Base-by-base conservation (phyloP, 306 rosid species). In the Malus orientalis region DNA sequence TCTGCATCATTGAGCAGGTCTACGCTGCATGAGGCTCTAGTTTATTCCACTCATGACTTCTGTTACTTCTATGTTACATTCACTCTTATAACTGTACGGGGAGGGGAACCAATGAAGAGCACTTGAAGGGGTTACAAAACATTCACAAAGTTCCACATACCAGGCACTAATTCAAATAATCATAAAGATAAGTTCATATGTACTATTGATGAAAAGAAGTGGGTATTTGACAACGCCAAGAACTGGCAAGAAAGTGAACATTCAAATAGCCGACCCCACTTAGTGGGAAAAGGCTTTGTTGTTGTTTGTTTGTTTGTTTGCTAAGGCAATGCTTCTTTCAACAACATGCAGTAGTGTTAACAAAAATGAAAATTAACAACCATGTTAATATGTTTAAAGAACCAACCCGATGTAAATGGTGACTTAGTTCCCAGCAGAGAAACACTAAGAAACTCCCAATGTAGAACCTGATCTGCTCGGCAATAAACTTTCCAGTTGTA, bases 361-460 rank as follows among this genome's bases (percentile, higher is more conserved):
- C 20, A 72, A 58, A 1, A 40, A 76, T 18, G 20, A 33, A 23
- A 40, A 76, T 18, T 23, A 33, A 29, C 2, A 76, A 18, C 22
- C 15, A 22, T 4, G 57, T 38, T 58, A 59, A 66, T 20, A 69
- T 70, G 76, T 36, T 38, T 25, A 67, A 79, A 60, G 78, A 78
- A 87, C 90, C 70, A 82, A 92, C 99, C 99, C 71, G 81, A 72
- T 92, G 90, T 60, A 92, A 87, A 79, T 91, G 91, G 71, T 92
- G 93, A 84, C 89, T 87, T 80, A 91, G 78, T 73, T 95, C 99
- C 99, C 99, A 95, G 67, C 91, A 88, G 54, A 92, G 82, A 70
- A 88, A 86, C 81, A 85, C 75, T 59, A 87, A 84, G 84, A 91
- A 95, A 85, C 84, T 81, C 18, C 90, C 97, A 80, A 84, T 19